Evolutionary conservation across 1,284 basidiomycete genomes (phyloP).

Genomic region (Taiwanofungus camphoratus): DNA sequence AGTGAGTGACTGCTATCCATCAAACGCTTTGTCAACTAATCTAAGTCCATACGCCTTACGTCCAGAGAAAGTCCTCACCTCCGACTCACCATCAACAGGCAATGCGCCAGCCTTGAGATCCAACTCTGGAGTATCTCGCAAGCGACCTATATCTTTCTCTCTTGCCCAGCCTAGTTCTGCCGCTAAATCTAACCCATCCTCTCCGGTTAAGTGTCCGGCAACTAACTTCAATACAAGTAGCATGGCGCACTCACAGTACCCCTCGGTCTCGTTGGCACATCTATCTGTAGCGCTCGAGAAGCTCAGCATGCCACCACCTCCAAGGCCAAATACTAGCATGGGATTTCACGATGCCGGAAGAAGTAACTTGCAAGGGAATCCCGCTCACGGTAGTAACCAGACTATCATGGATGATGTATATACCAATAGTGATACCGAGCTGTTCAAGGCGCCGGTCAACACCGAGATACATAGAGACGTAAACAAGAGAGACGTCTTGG

Average conservation of each 20-base stretch:
- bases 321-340: constrained; percentile 57
- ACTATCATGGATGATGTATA: too few species aligned
- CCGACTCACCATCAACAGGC: too few species aligned
- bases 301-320: constrained; percentile 53
- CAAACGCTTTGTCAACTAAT: too few species aligned
- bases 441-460: too few species aligned
- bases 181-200: constrained; percentile 18
- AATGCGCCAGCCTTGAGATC: not conserved
- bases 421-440: too few species aligned
- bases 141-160: constrained; percentile 13
- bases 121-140: not conserved
- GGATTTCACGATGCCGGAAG: constrained; percentile 58
- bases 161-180: constrained; percentile 28
- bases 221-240: not conserved
- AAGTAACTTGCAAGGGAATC: too few species aligned
- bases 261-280: constrained; percentile 31
- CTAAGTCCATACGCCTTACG: too few species aligned
- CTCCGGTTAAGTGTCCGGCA: constrained; percentile 20
- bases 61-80: too few species aligned
- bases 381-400: too few species aligned
- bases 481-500: too few species aligned
- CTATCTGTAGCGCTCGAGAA: constrained; percentile 58
- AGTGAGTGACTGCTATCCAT: not conserved
- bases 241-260: constrained; percentile 4
- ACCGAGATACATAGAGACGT: too few species aligned